Evolutionary conservation across 2,329 filamentous ascomycete genomes (phyloP).

Genomic region (Neonectria neomacrospora): DNA sequence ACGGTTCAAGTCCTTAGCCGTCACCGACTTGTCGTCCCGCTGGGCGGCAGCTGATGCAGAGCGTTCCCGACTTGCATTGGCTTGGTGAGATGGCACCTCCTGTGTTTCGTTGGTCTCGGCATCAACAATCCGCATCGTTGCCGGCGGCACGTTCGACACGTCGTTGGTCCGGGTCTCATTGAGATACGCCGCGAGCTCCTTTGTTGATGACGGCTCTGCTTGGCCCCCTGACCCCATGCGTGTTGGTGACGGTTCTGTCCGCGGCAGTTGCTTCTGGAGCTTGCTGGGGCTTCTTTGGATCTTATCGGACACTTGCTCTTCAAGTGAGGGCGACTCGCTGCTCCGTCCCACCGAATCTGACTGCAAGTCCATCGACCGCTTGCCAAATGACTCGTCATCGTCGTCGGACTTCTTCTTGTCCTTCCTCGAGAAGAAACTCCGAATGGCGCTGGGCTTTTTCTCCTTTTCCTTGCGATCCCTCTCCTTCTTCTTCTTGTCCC

Average conservation of each 20-base stretch:
- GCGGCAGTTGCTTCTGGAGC: slow-evolving; percentile 74
- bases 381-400: slow-evolving; percentile 70
- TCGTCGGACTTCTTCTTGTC: slow-evolving; percentile 70
- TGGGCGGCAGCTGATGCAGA: slow-evolving; percentile 49
- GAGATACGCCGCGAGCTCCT: slow-evolving; percentile 57
- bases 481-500: slow-evolving; percentile 82
- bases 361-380: slow-evolving; percentile 68
- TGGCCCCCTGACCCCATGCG: slow-evolving; percentile 51
- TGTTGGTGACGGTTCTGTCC: slow-evolving; percentile 59
- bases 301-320: slow-evolving; percentile 60
- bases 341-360: slow-evolving; percentile 52
- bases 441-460: slow-evolving; percentile 66
- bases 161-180: slow-evolving; percentile 61
- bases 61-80: slow-evolving; percentile 47
- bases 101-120: slow-evolving; percentile 58
- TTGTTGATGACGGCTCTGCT: slow-evolving; percentile 47
- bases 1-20: slow-evolving; percentile 39
- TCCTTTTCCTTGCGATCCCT: slow-evolving; percentile 80
- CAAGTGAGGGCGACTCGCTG: slow-evolving; percentile 52
- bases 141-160: slow-evolving; percentile 66
- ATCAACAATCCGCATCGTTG: slow-evolving; percentile 69
- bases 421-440: slow-evolving; percentile 71
- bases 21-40: slow-evolving; percentile 52
- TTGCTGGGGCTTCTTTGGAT: slow-evolving; percentile 72
- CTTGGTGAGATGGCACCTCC: slow-evolving; percentile 48